Evolutionary conservation across 768 basidiomycete genomes (phyloP), one percentile per base, ranked within the genome.

Genomic region (Pleurotus ostreatus): DNA sequence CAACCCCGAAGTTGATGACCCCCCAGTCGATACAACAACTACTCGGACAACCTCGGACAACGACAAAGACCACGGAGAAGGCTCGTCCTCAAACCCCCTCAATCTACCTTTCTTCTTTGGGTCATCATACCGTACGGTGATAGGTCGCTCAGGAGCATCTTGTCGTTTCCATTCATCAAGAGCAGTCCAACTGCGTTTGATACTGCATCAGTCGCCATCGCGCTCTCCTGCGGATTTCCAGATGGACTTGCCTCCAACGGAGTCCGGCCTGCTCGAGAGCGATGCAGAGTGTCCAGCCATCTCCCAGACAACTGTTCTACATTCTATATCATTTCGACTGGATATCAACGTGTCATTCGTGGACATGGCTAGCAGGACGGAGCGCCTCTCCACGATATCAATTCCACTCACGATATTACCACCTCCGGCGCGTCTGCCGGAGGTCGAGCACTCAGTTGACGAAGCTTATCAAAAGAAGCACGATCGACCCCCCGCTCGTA

Each of bases 61-160:
- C 38, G 38, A 49, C 11, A 30, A 64, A 57, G 4, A 48, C 57
- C 43, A 55, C 22, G 62, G 71, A 65, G 65, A 75, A 65, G 48
- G 43, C 59, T 64, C 73, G 4, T 73, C 74, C 2, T 74, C 76
- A 30, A 78, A 78, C 56, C 62, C 69, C 46, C 72, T 77, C 3
- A 54, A 63, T 25, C 73, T 76, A n/a, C 71, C 74, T 20, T 59
- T 70, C 16, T 73, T 73, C 58, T 61, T 71, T 16, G 73, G 74
- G 25, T 71, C 78, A 15, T 70, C 75, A 41, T 79, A 80, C 61
- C 72, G 76, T 39, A 75, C 78, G 2, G 76, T 86, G 49, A 75
- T 98, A 23, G 86, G 92, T 11, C 82, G 88, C 5, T 94, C 94
- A 12, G 96, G 96, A 46, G 94, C 94, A 43, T 88, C 92, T 16